Evolutionary conservation across 2,329 filamentous ascomycete genomes (phyloP).

Genomic region (Cadophora gregata): DNA sequence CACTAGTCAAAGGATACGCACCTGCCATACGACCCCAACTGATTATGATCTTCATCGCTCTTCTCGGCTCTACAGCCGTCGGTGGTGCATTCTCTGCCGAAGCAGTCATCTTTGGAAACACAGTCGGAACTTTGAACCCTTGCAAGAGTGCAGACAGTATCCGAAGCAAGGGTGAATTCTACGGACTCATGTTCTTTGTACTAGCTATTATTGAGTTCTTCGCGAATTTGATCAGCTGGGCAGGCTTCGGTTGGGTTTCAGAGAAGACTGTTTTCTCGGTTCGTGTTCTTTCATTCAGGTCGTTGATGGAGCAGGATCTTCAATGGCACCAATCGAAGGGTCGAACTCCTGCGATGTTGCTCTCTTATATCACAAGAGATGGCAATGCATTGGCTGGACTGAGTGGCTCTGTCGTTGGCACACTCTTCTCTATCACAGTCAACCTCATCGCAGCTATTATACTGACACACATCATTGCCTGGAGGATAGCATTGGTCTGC

Average conservation of each 20-base stretch:
- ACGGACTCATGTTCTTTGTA: slow-evolving; percentile 53
- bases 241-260: slow-evolving; percentile 58
- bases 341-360: slow-evolving; percentile 64
- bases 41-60: slow-evolving; percentile 43
- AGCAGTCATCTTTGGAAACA: slow-evolving; percentile 61
- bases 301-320: slow-evolving; percentile 68
- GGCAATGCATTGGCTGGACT: slow-evolving; percentile 70
- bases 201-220: slow-evolving; percentile 63
- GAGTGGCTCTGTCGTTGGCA: slow-evolving; percentile 73
- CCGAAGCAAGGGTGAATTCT: slow-evolving; percentile 44
- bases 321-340: slow-evolving; percentile 74
- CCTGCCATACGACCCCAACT: slow-evolving; percentile 25
- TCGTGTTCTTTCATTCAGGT: slow-evolving; percentile 57
- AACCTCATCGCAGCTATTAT: slow-evolving; percentile 73
- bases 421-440: slow-evolving; percentile 69
- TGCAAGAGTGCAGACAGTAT: slow-evolving; percentile 44
- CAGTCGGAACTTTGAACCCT: slow-evolving; percentile 57
- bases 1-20: slow-evolving; percentile 25
- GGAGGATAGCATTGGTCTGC: slow-evolving; percentile 71
- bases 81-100: slow-evolving; percentile 60
- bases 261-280: slow-evolving; percentile 70
- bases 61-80: slow-evolving; percentile 57
- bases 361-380: slow-evolving; percentile 74
- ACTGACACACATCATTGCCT: slow-evolving; percentile 72
- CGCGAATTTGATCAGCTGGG: slow-evolving; percentile 65